These are phyloP conservation scores for Sequoiadendron giganteum DNA, from an alignment of 75 land plant genomes.

Conservation along the genomic window DNA sequence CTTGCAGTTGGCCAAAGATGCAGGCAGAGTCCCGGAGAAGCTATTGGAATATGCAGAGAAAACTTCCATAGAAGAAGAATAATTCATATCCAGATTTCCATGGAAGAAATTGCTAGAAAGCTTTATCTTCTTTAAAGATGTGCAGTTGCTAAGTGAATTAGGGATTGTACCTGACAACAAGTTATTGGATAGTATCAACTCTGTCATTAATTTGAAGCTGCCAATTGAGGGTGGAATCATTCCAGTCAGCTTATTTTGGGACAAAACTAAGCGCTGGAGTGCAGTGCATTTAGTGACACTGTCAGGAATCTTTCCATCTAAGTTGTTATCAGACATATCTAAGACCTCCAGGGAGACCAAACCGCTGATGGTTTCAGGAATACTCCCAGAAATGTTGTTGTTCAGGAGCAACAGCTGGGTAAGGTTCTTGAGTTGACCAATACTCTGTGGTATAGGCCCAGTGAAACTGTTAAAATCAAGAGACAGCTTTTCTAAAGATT, in stretches of 20 bases:
- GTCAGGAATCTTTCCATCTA: no score
- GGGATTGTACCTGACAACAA: neutral
- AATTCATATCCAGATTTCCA: neutral
- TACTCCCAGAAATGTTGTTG: neutral
- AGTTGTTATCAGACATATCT: no score
- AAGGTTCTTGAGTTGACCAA: neutral
- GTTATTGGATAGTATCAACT: neutral
- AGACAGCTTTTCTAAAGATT: neutral
- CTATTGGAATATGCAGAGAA: neutral
- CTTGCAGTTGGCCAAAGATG: no score
- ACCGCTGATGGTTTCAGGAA: neutral
- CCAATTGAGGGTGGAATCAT: neutral
- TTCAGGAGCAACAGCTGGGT: neutral
- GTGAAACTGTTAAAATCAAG: neutral
- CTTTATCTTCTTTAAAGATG: neutral
- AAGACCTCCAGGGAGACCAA: no score
- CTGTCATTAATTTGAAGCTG: neutral
- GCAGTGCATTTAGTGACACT: neutral
- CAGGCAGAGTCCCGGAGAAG: neutral
- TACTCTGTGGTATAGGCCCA: neutral
- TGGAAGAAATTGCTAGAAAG: neutral
- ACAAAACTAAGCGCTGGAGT: neutral
- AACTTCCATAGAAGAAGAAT: neutral
- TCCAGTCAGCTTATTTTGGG: neutral
- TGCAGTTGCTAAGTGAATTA: neutral